phyloP scores from a whole-genome alignment of 148 eudicot species.

The Silene uniflora region DNA sequence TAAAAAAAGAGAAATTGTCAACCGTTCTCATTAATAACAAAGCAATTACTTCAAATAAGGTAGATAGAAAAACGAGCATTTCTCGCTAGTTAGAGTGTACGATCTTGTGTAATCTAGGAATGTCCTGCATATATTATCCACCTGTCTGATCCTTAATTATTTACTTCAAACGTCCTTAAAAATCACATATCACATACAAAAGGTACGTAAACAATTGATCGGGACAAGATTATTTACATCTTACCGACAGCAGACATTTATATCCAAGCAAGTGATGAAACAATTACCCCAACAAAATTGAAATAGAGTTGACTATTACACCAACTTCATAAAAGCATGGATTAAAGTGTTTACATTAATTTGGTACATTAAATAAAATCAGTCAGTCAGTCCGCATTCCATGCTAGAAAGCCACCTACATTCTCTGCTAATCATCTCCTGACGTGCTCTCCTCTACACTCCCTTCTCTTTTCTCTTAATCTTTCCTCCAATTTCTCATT shows the following conservation, averaged over 20 bases:
- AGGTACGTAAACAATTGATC: too few relatives aligned
- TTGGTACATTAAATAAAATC: neutral
- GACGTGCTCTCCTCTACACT: slow-evolving; percentile 36
- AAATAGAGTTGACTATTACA: neutral
- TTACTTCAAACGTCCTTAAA: too few relatives aligned
- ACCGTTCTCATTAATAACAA: too few relatives aligned
- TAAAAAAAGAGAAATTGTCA: too few relatives aligned
- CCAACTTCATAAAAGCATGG: neutral
- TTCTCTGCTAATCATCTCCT: neutral
- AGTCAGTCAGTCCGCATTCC: slow-evolving; percentile 31
- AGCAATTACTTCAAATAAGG: too few relatives aligned
- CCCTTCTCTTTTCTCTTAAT: neutral
- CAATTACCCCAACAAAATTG: neutral
- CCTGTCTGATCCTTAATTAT: too few relatives aligned
- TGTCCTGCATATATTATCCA: too few relatives aligned
- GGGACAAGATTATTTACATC: neutral
- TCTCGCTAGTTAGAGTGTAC: too few relatives aligned
- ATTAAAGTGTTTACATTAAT: neutral
- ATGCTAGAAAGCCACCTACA: slow-evolving; percentile 28
- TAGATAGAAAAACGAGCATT: too few relatives aligned
- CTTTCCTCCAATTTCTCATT: neutral
- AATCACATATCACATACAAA: too few relatives aligned
- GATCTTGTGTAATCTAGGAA: too few relatives aligned
- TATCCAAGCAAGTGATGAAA: neutral
- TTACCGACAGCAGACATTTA: neutral